Percentiles rank a stretch among this genome's conserved stretches.
These are phyloP conservation scores for Batkoa obscura DNA, from an alignment of 371 early-diverging fungal species.

Conservation along the genomic window DNA sequence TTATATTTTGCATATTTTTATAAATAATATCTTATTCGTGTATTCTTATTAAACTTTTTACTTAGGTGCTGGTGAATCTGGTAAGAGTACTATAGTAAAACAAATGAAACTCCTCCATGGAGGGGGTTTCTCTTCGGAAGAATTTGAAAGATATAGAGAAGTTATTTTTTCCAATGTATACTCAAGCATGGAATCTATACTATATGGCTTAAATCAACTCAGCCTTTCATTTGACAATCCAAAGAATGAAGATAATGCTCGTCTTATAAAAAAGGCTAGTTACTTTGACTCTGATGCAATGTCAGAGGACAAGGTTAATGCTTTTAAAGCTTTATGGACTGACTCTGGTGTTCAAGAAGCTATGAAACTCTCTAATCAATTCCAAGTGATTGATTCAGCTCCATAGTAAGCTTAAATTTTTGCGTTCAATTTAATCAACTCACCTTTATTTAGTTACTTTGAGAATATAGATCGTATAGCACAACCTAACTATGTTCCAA, in stretches of 20 bases:
- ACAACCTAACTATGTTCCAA: constrained; percentile 48
- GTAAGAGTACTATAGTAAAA: constrained; percentile 88
- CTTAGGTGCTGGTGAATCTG: constrained; percentile 90
- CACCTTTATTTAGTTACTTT: constrained; percentile 40
- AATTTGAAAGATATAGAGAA: constrained; percentile 71
- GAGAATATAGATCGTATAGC: constrained; percentile 69
- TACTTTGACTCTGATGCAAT: constrained; percentile 9
- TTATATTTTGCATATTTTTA: background rate
- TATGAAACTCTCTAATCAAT: constrained; percentile 51
- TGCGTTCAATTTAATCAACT: background rate
- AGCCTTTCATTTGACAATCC: constrained; percentile 37
- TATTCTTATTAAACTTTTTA: background rate
- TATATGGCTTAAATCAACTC: constrained; percentile 70
- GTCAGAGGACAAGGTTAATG: constrained; percentile 42
- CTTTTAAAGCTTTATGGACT: constrained; percentile 54
- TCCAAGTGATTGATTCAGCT: constrained; percentile 71
- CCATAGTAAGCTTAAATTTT: constrained; percentile 32
- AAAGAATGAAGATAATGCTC: constrained; percentile 20
- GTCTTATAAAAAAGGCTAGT: constrained; percentile 11
- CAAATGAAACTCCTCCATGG: constrained; percentile 94
- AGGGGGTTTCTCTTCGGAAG: constrained; percentile 66
- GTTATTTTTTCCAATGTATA: constrained; percentile 80
- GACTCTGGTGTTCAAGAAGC: constrained; percentile 60
- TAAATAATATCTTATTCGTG: background rate
- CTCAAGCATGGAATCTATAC: constrained; percentile 73